phyloP scores from a whole-genome alignment of 768 basidiomycete genomes.

The Suillus lakei region DNA sequence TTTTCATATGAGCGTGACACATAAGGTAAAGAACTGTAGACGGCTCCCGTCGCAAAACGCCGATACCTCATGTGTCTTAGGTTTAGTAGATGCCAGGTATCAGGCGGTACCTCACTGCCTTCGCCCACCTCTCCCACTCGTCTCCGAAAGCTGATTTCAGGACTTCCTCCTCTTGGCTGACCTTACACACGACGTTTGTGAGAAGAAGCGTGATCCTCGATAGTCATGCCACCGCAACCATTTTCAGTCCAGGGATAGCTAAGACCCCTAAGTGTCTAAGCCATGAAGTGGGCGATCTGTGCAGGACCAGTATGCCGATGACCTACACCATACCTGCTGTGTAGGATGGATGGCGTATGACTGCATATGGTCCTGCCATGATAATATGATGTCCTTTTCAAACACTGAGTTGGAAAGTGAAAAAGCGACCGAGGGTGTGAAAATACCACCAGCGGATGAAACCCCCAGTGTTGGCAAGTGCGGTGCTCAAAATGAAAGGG shows the following conservation, averaged over 20 bases:
- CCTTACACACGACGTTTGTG: not conserved
- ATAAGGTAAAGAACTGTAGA: too few relatives aligned
- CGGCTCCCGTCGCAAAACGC: too few relatives aligned
- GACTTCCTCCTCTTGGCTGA: not conserved
- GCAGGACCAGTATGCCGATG: constrained; percentile 7
- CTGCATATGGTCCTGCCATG: constrained; percentile 46
- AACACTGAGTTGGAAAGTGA: constrained; percentile 49
- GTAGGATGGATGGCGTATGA: constrained; percentile 51
- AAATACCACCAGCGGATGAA: constrained; percentile 30
- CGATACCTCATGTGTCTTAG: not conserved
- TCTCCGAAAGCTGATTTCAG: not conserved
- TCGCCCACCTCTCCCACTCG: constrained; percentile 24
- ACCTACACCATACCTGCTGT: constrained; percentile 28
- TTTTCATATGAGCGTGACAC: too few relatives aligned
- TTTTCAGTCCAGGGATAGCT: not conserved
- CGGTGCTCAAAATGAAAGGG: constrained; percentile 25
- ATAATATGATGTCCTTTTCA: constrained; percentile 45
- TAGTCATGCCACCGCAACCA: not conserved
- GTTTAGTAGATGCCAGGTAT: constrained; percentile 36
- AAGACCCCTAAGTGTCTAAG: not conserved
- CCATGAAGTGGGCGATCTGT: constrained; percentile 14
- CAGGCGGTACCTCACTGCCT: constrained; percentile 32
- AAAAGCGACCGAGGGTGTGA: constrained; percentile 42
- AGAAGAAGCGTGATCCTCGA: not conserved
- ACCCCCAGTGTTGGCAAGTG: constrained; percentile 27